A percentile compares a stretch with the other conserved stretches of the same genome.
Conservation (phyloP, 768 basidiomycete genomes). For the Dentipellis sp. region DNA sequence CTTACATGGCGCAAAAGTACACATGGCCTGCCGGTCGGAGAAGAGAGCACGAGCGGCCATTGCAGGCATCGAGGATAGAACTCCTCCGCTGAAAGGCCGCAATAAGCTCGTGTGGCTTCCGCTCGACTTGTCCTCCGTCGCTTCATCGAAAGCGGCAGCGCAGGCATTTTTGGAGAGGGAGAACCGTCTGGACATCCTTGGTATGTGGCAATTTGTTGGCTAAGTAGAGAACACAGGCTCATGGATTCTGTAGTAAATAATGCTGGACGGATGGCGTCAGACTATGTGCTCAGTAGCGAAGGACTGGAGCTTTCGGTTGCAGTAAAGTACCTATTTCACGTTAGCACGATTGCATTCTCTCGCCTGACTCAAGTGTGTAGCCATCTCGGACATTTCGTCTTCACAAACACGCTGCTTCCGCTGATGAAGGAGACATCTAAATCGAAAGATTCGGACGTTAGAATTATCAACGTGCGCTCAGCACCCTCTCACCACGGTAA, state of each 20-base stretch:
- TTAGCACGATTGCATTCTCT: no score
- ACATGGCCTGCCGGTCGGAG: conserved; percentile 13
- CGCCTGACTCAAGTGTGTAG: conserved; percentile 8
- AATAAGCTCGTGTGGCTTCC: conserved; percentile 35
- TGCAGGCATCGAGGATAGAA: conserved; percentile 10
- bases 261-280: conserved; percentile 26
- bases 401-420: conserved; percentile 22
- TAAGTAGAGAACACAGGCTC: not conserved
- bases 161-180: conserved; percentile 42
- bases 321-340: conserved; percentile 29
- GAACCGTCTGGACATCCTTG: conserved; percentile 42
- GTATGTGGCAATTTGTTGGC: conserved; percentile 23
- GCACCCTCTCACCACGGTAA: not conserved
- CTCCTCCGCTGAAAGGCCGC: not conserved
- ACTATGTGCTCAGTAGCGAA: conserved; percentile 12
- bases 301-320: conserved; percentile 28
- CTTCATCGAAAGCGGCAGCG: conserved; percentile 36
- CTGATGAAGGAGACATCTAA: conserved; percentile 21
- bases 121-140: conserved; percentile 42
- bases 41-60: conserved; percentile 12
- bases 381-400: conserved; percentile 19
- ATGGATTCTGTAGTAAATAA: conserved; percentile 38
- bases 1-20: conserved; percentile 20
- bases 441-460: conserved; percentile 20
- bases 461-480: conserved; percentile 20